phyloP scores from a whole-genome alignment of 164 flowering plant species.

The Stephania cephalantha region DNA sequence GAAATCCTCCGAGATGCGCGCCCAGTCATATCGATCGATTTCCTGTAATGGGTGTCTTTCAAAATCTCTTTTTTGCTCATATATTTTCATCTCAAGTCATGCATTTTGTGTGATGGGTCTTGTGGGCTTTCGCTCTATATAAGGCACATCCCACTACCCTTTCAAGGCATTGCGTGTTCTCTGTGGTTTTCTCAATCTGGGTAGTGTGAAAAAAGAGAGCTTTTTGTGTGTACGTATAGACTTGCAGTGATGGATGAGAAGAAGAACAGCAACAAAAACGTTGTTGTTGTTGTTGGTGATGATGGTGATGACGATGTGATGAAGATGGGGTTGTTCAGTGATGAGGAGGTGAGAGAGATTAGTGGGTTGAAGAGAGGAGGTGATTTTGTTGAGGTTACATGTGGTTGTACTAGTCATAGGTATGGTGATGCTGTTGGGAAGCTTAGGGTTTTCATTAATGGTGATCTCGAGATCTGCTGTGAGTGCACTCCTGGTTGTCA shows the following conservation, averaged over 20 bases:
- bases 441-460: conserved; percentile 70
- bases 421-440: conserved; percentile 88
- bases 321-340: conserved; percentile 29
- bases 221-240: too few species aligned
- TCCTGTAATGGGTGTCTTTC: conserved; percentile 6
- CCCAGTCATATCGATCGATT: neutral
- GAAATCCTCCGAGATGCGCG: conserved; percentile 9
- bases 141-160: too few species aligned
- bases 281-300: conserved; percentile 21
- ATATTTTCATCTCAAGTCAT: neutral
- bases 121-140: conserved; percentile 12
- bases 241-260: too few species aligned
- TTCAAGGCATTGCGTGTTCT: conserved; percentile 6
- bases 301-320: conserved; percentile 27
- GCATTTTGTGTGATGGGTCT: conserved; percentile 15
- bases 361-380: conserved; percentile 58
- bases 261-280: neutral
- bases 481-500: conserved; percentile 85
- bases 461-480: conserved; percentile 70
- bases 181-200: neutral
- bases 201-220: too few species aligned
- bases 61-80: neutral
- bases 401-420: conserved; percentile 82
- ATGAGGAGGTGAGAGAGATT: conserved; percentile 68
- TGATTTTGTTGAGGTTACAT: conserved; percentile 60